These are phyloP conservation scores for Lasiodiplodia sp. DNA, from an alignment of 2,329 filamentous ascomycete species.

Conservation along the genomic window DNA sequence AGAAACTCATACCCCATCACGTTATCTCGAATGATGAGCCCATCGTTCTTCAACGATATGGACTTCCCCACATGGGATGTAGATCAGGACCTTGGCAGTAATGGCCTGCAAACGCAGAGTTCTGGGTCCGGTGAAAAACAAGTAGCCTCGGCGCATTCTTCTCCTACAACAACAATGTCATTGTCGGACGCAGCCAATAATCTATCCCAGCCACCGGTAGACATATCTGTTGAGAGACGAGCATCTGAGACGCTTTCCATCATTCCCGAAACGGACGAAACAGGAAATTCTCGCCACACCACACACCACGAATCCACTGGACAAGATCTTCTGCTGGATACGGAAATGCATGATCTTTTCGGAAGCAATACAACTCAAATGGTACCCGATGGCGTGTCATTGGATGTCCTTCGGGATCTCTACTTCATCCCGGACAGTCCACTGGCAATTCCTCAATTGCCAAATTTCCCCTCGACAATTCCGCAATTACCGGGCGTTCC, in stretches of 20 bases:
- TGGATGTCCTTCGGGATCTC: conserved; percentile 7
- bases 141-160: background rate
- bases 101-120: background rate
- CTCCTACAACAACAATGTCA: background rate
- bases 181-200: background rate
- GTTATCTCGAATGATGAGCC: conserved; percentile 7
- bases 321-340: background rate
- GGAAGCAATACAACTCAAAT: background rate
- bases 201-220: background rate
- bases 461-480: background rate
- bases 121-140: background rate
- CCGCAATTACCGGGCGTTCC: background rate
- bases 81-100: background rate
- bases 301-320: no score
- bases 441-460: background rate
- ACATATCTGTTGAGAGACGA: background rate
- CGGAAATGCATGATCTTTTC: background rate
- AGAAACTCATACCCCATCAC: background rate
- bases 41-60: conserved; percentile 3
- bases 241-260: background rate
- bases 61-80: background rate
- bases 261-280: background rate
- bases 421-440: conserved; percentile 1
- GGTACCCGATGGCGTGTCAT: background rate
- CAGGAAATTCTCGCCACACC: no score